Evolutionary conservation across 371 early-diverging fungal species (phyloP).

Genomic region (Mucor indicus): DNA sequence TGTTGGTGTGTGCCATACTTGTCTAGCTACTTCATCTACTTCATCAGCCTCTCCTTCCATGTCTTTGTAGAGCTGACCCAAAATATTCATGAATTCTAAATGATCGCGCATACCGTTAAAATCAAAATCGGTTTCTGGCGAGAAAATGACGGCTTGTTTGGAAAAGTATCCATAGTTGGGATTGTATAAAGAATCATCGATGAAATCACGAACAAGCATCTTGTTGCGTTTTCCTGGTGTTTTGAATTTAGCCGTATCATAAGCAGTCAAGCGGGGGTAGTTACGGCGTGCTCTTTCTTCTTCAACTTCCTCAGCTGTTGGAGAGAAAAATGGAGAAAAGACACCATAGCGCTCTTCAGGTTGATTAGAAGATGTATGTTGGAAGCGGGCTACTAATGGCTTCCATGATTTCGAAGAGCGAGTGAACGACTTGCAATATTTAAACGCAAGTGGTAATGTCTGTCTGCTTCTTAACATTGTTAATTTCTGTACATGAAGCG

Average conservation of each 20-base stretch:
- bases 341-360: slow-evolving; percentile 10
- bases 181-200: slow-evolving; percentile 88
- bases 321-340: slow-evolving; percentile 34
- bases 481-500: too few relatives aligned
- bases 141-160: slow-evolving; percentile 42
- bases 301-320: slow-evolving; percentile 24
- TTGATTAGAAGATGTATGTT: slow-evolving; percentile 6
- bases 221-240: slow-evolving; percentile 48
- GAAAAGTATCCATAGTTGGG: slow-evolving; percentile 91
- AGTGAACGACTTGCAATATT: neutral
- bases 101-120: slow-evolving; percentile 71
- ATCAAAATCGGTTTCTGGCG: slow-evolving; percentile 72
- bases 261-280: slow-evolving; percentile 42
- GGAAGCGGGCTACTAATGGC: slow-evolving; percentile 6
- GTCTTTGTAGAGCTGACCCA: slow-evolving; percentile 78
- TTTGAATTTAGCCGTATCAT: slow-evolving; percentile 26
- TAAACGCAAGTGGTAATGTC: too few relatives aligned
- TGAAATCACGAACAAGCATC: slow-evolving; percentile 84
- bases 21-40: slow-evolving; percentile 65
- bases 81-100: slow-evolving; percentile 75
- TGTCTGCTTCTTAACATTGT: too few relatives aligned
- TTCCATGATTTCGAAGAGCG: neutral
- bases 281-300: slow-evolving; percentile 24
- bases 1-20: slow-evolving; percentile 97
- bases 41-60: slow-evolving; percentile 65